Evolutionary conservation across 805 yeast species (phyloP).

Genomic region (Scheffersomyces spartinae): DNA sequence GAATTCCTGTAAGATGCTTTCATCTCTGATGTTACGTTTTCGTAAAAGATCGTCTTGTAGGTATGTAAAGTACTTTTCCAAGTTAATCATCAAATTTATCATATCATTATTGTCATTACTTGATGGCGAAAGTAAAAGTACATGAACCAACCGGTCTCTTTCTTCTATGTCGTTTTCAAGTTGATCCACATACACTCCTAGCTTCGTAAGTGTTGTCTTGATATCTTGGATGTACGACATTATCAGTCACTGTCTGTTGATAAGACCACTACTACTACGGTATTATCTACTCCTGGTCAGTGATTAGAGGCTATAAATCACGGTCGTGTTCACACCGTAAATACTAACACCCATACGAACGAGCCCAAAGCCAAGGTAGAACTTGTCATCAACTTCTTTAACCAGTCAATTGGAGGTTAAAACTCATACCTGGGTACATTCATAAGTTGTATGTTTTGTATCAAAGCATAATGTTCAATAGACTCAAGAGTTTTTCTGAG

Average conservation of each 20-base stretch:
- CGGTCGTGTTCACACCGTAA: too few relatives aligned
- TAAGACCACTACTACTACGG: too few relatives aligned
- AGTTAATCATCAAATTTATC: slow-evolving; percentile 15
- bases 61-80: slow-evolving; percentile 15
- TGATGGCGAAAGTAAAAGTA: slow-evolving; percentile 25
- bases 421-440: too few relatives aligned
- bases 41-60: slow-evolving; percentile 18
- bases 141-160: slow-evolving; percentile 15
- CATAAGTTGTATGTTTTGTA: too few relatives aligned
- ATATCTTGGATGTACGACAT: slow-evolving; percentile 8
- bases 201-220: slow-evolving; percentile 9
- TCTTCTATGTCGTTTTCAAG: slow-evolving; percentile 21
- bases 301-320: too few relatives aligned
- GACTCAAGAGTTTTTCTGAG: slow-evolving; percentile 30
- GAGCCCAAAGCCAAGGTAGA: too few relatives aligned
- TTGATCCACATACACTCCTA: slow-evolving; percentile 12
- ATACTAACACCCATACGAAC: too few relatives aligned
- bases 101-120: slow-evolving; percentile 27
- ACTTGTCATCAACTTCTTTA: too few relatives aligned
- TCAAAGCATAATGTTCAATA: slow-evolving; percentile 29
- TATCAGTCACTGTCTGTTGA: too few relatives aligned
- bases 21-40: slow-evolving; percentile 1
- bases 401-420: too few relatives aligned
- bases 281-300: too few relatives aligned
- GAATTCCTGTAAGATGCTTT: slow-evolving; percentile 1